Evolutionary conservation across 2,329 filamentous ascomycete species (phyloP), one percentile per base, ranked within the genome.

Genomic region (Epichloe scottii): DNA sequence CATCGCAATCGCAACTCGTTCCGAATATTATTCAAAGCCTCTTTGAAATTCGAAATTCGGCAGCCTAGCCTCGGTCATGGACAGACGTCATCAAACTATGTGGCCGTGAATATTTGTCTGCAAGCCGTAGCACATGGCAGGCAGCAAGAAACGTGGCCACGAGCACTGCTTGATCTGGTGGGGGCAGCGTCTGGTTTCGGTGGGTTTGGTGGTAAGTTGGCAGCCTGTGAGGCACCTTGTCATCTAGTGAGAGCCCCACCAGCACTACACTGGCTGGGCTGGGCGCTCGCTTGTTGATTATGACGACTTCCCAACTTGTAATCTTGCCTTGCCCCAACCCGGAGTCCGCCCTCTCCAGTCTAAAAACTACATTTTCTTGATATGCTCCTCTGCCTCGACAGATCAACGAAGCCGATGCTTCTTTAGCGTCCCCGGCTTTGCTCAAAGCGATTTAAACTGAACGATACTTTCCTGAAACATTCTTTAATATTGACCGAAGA

Each of bases 261-360:
- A 30, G 30, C 30, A 30, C 26, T 30, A 8, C 26, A 10, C 30
- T 30, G 26, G 26, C 26, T 10, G 26, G 26, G 26, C 26, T 10
- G 10, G 26, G 26, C 30, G 30, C 30, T 30, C 30, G 3, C 30
- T 30, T 30, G 30, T 14, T n/a, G 34, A 21, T 26, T 41, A 38
- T 48, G 46, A 48, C 46, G 49, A 46, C 49, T 50, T 46, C 40
- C 21, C 1, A 11, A 11, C 30, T 45, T 19, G 19, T 33, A 44
- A 23, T 26, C n/a, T 37, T 26, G 35, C 23, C 35, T 35, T 33
- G 39, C 19, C 19, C 34, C 48, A 50, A 37, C 33, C 30, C 38
- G 12, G 33, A 48, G 26, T 26, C 26, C 26, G 8, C 38, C 50
- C 50, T 50, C 47, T 48, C 49, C 41, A n/a, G 17, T 41, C 47